These are phyloP conservation scores for Ophiostoma himal-ulmi DNA, from an alignment of 2,329 filamentous ascomycete species.

Conservation along the genomic window DNA sequence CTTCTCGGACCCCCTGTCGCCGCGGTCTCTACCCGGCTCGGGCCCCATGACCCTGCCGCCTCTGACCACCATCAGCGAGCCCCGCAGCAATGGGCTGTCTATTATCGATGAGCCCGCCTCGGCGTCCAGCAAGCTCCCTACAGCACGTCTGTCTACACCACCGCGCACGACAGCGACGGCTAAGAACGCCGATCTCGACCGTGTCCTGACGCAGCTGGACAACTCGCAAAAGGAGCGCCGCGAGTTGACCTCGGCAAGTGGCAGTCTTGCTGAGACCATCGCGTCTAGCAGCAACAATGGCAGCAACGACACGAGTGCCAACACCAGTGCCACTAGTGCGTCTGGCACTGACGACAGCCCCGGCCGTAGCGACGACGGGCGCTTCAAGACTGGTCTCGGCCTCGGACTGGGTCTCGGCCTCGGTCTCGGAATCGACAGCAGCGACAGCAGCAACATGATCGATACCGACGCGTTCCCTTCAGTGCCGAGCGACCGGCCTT, in stretches of 20 bases:
- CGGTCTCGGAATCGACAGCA: not conserved
- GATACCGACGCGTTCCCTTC: not conserved
- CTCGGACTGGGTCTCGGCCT: not conserved
- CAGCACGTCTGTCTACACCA: not conserved
- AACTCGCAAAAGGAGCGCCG: slow-evolving; percentile 5
- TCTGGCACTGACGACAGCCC: not conserved
- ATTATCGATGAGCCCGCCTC: not conserved
- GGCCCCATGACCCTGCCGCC: not conserved
- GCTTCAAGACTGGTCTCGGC: not conserved
- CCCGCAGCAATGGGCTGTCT: not conserved
- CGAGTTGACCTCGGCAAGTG: slow-evolving; percentile 5
- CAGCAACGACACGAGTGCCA: slow-evolving; percentile 10
- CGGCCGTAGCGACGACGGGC: not conserved
- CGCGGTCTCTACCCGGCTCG: not conserved
- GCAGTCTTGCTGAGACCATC: slow-evolving; percentile 5
- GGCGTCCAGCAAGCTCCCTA: not conserved
- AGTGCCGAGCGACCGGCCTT: not conserved
- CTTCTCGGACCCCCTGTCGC: not conserved
- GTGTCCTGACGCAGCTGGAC: slow-evolving; percentile 28
- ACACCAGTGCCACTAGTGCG: not conserved
- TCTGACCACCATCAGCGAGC: not conserved
- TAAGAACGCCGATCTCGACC: slow-evolving; percentile 23
- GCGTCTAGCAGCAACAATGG: slow-evolving; percentile 13
- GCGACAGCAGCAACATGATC: too few species aligned
- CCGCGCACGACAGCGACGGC: not conserved